Conservation (phyloP, 2,329 filamentous ascomycete species). For the Sphaerostilbella broomeana region DNA sequence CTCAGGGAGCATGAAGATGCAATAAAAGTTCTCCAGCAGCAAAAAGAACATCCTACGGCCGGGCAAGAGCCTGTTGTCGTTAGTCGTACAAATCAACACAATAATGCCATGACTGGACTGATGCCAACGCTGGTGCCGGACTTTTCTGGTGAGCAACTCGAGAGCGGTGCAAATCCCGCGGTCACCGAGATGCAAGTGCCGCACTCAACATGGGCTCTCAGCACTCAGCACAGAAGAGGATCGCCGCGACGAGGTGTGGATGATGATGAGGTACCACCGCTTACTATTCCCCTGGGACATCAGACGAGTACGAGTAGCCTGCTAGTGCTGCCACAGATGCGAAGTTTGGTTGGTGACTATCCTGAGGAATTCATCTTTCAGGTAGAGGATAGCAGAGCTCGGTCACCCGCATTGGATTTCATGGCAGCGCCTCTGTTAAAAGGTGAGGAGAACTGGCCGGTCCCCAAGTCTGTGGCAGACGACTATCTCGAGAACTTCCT, state of each 20-base stretch:
- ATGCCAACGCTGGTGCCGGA: constrained; percentile 3
- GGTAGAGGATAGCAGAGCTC: constrained; percentile 8
- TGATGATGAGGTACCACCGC: constrained; percentile 6
- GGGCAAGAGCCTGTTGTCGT: no score
- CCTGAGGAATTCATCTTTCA: constrained; percentile 15
- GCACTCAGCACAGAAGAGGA: constrained; percentile 1
- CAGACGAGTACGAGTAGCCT: constrained; percentile 17
- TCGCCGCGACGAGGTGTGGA: constrained; percentile 7
- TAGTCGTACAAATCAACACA: no score
- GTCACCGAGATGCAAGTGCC: constrained; percentile 4
- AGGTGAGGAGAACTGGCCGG: background rate
- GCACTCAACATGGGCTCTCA: constrained; percentile 11
- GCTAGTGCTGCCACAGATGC: constrained; percentile 14
- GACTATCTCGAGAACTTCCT: constrained; percentile 12
- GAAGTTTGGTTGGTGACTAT: constrained; percentile 13
- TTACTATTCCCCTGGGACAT: constrained; percentile 17
- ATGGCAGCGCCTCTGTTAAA: background rate
- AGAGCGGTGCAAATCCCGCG: background rate
- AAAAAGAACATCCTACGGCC: no score
- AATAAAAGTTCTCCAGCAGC: constrained; percentile 3
- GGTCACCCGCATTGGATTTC: constrained; percentile 7
- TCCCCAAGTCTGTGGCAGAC: constrained; percentile 8
- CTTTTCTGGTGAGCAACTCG: background rate
- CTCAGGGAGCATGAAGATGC: constrained; percentile 8
- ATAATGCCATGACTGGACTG: background rate